Percentiles rank a stretch among this genome's conserved stretches.
phyloP scores from a whole-genome alignment of 345 rosid species.

The Psidium friedrichsthalianum region DNA sequence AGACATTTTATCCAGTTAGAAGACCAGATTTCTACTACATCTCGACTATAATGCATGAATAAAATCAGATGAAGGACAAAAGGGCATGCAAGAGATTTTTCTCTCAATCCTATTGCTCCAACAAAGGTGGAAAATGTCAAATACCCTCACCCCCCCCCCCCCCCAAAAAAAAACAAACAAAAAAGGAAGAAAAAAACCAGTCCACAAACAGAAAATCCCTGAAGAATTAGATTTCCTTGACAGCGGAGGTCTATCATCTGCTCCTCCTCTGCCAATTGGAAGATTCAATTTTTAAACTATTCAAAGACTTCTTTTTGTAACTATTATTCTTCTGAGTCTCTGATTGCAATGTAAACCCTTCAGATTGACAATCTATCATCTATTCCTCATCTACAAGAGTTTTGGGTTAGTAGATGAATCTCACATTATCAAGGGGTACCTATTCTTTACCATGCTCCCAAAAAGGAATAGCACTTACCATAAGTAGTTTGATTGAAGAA shows the following conservation, averaged over 20 bases:
- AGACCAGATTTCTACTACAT: neutral
- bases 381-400: neutral
- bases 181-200: no score
- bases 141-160: neutral
- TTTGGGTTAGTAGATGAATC: neutral
- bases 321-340: neutral
- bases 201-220: neutral
- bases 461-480: conserved; percentile 29
- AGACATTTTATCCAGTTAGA: neutral
- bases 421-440: neutral
- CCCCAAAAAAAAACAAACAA: no score
- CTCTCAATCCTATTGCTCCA: neutral
- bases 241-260: neutral
- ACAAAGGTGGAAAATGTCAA: neutral
- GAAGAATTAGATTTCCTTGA: neutral
- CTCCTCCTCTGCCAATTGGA: neutral
- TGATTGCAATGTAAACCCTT: neutral
- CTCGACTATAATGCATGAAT: neutral
- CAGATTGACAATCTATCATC: neutral
- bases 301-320: neutral
- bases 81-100: neutral
- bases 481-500: conserved; percentile 53
- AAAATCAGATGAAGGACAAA: neutral
- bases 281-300: neutral
- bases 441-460: neutral